Evolutionary conservation across 2,329 filamentous ascomycete genomes (phyloP).

Genomic region (Westerdykella sp.): DNA sequence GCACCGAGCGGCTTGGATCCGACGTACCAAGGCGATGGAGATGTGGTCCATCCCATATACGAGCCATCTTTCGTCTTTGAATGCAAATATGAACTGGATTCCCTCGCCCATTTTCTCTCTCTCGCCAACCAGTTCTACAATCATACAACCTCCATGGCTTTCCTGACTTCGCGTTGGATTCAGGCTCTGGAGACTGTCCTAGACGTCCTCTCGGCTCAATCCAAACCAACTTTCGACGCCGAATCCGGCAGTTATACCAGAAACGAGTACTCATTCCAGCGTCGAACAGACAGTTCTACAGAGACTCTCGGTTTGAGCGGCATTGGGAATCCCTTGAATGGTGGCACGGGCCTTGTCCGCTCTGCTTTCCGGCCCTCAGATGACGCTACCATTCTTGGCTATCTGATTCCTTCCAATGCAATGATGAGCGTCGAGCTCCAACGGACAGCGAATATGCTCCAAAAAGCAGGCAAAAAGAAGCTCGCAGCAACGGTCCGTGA

Average conservation of each 20-base stretch:
- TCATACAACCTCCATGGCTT: conserved; percentile 69
- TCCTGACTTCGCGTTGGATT: conserved; percentile 73
- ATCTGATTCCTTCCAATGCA: conserved; percentile 91
- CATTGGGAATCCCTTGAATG: conserved; percentile 84
- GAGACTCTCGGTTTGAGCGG: conserved; percentile 81
- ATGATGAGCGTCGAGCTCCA: conserved; percentile 90
- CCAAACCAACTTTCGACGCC: conserved; percentile 70
- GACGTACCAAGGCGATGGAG: conserved; percentile 72
- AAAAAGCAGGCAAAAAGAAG: conserved; percentile 50
- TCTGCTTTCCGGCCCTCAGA: conserved; percentile 94
- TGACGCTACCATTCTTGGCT: conserved; percentile 89
- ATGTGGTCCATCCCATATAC: conserved; percentile 78
- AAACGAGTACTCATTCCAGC: conserved; percentile 84
- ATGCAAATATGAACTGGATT: conserved; percentile 98
- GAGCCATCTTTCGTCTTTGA: conserved; percentile 85
- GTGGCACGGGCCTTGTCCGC: conserved; percentile 75
- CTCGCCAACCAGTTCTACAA: conserved; percentile 81
- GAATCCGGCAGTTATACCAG: conserved; percentile 56
- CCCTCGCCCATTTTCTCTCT: conserved; percentile 82
- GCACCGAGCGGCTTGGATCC: conserved; percentile 68
- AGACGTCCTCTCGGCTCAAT: conserved; percentile 69
- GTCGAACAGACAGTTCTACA: conserved; percentile 72
- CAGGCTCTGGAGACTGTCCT: conserved; percentile 69
- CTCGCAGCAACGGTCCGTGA: conserved; percentile 46
- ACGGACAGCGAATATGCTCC: conserved; percentile 65